These are phyloP conservation scores for Suillus fuscotomentosus DNA, from an alignment of 768 basidiomycete genomes.

Conservation along the genomic window DNA sequence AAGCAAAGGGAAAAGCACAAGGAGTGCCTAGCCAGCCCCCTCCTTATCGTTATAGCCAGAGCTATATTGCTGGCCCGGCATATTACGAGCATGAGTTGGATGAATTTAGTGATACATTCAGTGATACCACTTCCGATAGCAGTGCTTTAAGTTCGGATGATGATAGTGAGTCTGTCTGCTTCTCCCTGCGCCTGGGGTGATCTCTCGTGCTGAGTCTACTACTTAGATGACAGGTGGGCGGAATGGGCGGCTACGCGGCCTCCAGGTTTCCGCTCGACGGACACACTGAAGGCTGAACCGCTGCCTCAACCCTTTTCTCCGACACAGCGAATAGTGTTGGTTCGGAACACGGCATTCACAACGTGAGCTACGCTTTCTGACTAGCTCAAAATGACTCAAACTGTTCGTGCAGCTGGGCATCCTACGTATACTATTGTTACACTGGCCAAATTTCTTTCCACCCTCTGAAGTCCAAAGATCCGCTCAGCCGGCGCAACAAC, in stretches of 20 bases:
- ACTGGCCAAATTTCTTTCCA: constrained; percentile 27
- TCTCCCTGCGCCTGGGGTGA: background rate
- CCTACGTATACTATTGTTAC: constrained; percentile 30
- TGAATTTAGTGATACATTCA: background rate
- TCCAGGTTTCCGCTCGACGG: background rate
- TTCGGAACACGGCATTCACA: constrained; percentile 26
- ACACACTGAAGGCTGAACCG: background rate
- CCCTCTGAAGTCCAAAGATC: constrained; percentile 19
- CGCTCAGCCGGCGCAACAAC: background rate
- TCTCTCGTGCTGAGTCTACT: background rate
- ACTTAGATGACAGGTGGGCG: background rate
- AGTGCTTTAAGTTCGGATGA: background rate
- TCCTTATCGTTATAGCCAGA: background rate
- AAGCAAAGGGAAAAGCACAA: background rate
- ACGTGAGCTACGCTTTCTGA: constrained; percentile 19
- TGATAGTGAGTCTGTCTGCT: background rate
- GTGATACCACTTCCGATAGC: background rate
- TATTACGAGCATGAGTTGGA: too few species aligned
- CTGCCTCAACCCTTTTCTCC: constrained; percentile 21
- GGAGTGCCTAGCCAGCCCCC: background rate
- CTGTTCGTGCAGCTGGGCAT: constrained; percentile 18
- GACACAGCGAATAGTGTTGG: constrained; percentile 24
- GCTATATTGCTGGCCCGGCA: too few species aligned
- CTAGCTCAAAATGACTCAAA: background rate
- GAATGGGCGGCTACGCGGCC: background rate